Base-by-base conservation (phyloP, 2,329 filamentous ascomycete genomes). In the Calonectria pauciramosa region DNA sequence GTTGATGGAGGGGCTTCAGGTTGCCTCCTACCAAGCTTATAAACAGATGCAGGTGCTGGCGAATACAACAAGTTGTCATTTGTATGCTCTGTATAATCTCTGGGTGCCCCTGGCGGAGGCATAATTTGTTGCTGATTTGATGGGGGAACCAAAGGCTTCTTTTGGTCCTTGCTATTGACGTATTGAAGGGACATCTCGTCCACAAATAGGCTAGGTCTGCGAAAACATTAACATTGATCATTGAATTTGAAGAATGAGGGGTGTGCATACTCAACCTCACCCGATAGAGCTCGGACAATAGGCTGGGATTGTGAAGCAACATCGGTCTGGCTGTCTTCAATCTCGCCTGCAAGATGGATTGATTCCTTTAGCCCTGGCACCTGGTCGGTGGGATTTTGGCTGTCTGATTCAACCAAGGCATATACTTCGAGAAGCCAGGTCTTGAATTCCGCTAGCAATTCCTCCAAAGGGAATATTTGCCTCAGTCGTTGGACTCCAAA, bases 281-380 rank as follows among this genome's bases (percentile, higher is more conserved):
- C 63, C 18, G 66, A 63, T 68, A 56, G 74, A 36, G 71, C 63
- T 16, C 79, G 77, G 28, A 82, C 51, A 49, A 82, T 82, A 9
- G 80, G 72, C 38, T 82, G 80, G 14, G 80, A 81, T 38, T 82
- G 78, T 4, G 79, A 80, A n/a, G 52, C 72, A 36, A 59, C 63
- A 70, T 77, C 75, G 20, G 68, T 52, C 28, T 80, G 78, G 34
- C 78, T 81, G 26, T 79, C 75, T 14, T 49, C 49, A 23, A 76
- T 47, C 14, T 72, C 73, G 18, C 75, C 72, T 23, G 72, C 76
- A n/a, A 38, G 68, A 36, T 69, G 63, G 13, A 44, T 30, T 7
- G 60, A 38, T 11, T 52, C n/a, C 4, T 64, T 65, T 30, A 63
- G 36, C 30, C 75, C 63, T 32, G 63, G 69, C 9, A 20, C 72